Evolutionary conservation across 2,329 filamentous ascomycete genomes (phyloP).

Genomic region (Microdochium paspali): DNA sequence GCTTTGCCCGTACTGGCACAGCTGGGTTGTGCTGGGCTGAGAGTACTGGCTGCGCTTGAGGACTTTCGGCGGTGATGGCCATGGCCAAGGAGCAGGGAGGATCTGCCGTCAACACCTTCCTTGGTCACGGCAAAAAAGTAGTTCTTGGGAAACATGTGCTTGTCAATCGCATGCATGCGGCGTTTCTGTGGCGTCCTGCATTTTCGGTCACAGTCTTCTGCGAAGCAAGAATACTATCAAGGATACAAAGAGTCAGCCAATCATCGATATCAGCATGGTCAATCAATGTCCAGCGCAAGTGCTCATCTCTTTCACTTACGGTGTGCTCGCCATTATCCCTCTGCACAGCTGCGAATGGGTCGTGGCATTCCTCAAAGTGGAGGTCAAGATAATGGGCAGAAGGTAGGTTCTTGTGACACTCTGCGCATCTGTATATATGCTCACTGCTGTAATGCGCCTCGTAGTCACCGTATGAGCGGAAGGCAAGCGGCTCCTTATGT

Average conservation of each 20-base stretch:
- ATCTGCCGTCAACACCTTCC: slow-evolving; percentile 78
- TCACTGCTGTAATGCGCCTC: slow-evolving; percentile 75
- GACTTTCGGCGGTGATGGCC: slow-evolving; percentile 38
- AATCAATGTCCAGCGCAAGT: neutral
- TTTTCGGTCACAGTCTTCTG: slow-evolving; percentile 77
- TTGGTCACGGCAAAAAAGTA: slow-evolving; percentile 85
- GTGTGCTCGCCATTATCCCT: slow-evolving; percentile 80
- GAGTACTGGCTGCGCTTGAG: slow-evolving; percentile 24
- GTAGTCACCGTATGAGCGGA: slow-evolving; percentile 70
- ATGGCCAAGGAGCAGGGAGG: slow-evolving; percentile 63
- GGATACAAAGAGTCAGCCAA: neutral
- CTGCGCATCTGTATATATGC: slow-evolving; percentile 76
- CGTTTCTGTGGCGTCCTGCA: slow-evolving; percentile 79
- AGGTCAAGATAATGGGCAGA: slow-evolving; percentile 69
- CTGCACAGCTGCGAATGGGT: slow-evolving; percentile 63
- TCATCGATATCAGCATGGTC: neutral
- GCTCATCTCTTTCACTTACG: slow-evolving; percentile 36
- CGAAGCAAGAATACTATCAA: slow-evolving; percentile 72
- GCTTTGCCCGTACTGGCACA: neutral
- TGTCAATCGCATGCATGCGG: slow-evolving; percentile 82
- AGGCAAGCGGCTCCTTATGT: slow-evolving; percentile 61
- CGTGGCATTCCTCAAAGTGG: slow-evolving; percentile 88
- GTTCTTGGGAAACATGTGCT: slow-evolving; percentile 81
- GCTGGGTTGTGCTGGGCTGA: slow-evolving; percentile 3
- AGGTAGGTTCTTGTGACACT: slow-evolving; percentile 83